A percentile compares a stretch with the other conserved stretches of the same genome.
Evolutionary conservation across 257 asterid genomes (phyloP).

Genomic region (Ophiorrhiza pumila): DNA sequence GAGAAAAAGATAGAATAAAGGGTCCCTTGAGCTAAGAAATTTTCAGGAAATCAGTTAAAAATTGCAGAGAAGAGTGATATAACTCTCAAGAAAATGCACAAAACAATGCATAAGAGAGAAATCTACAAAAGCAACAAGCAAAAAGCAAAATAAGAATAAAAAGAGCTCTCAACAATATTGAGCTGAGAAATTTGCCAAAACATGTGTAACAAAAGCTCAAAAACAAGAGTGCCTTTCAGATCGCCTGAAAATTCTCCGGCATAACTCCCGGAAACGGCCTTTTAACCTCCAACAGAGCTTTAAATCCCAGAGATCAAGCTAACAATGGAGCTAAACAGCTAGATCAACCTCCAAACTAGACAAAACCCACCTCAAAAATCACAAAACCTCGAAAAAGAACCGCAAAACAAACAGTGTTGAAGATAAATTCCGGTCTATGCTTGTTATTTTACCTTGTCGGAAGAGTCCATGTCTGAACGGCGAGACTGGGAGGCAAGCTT

Average conservation of each 20-base stretch:
- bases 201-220: slow-evolving; percentile 6
- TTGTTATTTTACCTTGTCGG: slow-evolving; percentile 47
- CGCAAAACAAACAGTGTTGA: neutral
- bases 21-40: neutral
- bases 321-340: slow-evolving; percentile 12
- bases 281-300: slow-evolving; percentile 18
- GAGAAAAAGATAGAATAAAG: neutral
- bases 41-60: neutral
- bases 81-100: neutral
- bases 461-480: slow-evolving; percentile 44
- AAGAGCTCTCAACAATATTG: slow-evolving; percentile 4
- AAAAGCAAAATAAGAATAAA: neutral
- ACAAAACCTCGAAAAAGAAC: neutral
- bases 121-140: neutral
- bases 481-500: slow-evolving; percentile 40
- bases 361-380: slow-evolving; percentile 8
- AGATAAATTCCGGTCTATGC: neutral
- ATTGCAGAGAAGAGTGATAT: neutral
- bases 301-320: slow-evolving; percentile 35
- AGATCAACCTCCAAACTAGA: slow-evolving; percentile 33
- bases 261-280: slow-evolving; percentile 17
- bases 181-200: slow-evolving; percentile 19
- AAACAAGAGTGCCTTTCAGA: slow-evolving; percentile 19
- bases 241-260: slow-evolving; percentile 34
- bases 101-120: neutral